A percentile compares a stretch with the other conserved stretches of the same genome.
These are phyloP conservation scores for Aspergillus homomorphus DNA, from an alignment of 495 filamentous ascomycete species.

Conservation along the genomic window DNA sequence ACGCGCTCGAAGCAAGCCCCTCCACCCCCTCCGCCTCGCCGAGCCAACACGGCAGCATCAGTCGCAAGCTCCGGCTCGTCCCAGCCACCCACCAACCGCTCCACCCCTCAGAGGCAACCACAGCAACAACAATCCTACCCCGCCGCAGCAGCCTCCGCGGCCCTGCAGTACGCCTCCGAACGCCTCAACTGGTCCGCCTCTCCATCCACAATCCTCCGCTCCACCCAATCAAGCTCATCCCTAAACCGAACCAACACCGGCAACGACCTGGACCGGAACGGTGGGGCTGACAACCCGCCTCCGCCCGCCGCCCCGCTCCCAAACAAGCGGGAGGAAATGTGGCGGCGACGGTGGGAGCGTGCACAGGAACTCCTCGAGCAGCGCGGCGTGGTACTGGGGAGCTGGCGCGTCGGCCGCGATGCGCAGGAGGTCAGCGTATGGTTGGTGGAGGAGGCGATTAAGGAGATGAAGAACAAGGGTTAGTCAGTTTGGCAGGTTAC, in stretches of 20 bases:
- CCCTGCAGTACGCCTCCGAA: conserved; percentile 36
- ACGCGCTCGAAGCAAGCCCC: conserved; percentile 29
- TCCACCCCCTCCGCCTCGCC: conserved; percentile 35
- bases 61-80: conserved; percentile 7
- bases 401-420: conserved; percentile 84
- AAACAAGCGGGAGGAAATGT: conserved; percentile 81
- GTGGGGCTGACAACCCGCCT: not conserved
- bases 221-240: conserved; percentile 30
- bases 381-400: conserved; percentile 70
- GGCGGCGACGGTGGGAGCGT: conserved; percentile 72
- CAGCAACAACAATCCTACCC: conserved; percentile 31
- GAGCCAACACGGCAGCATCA: conserved; percentile 31
- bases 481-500: too few species aligned
- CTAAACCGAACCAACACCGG: conserved; percentile 20
- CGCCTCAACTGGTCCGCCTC: conserved; percentile 26
- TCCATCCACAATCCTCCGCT: conserved; percentile 19
- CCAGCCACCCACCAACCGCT: conserved; percentile 20
- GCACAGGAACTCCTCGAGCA: conserved; percentile 68
- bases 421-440: conserved; percentile 56
- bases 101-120: conserved; percentile 9
- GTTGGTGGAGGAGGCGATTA: conserved; percentile 47
- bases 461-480: conserved; percentile 16
- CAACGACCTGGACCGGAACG: conserved; percentile 5
- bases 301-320: conserved; percentile 29
- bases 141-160: conserved; percentile 28